Base-by-base conservation (phyloP, 2,329 filamentous ascomycete species). In the Emericellopsis atlantica region DNA sequence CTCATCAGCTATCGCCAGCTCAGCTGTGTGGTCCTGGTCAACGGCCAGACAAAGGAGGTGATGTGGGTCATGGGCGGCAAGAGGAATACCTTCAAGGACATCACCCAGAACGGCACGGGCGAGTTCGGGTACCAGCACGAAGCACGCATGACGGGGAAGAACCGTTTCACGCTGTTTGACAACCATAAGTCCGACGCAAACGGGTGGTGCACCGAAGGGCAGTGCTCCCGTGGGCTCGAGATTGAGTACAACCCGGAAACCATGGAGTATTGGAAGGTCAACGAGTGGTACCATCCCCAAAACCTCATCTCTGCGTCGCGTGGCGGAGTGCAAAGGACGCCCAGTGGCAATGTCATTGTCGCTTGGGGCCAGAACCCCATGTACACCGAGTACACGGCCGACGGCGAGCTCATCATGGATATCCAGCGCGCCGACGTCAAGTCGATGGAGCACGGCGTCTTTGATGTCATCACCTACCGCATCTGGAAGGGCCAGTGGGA, bases 81-180 rank as follows among this genome's bases (percentile, higher is more conserved):
- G 24, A 40, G 49, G 21, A 62, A 57, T 43, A 49, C 55, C 35
- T 64, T 63, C 42, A 11, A 29, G 11, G 61, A 64, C 40, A 40
- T 61, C 2, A 57, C 53, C 26, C 52, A 43, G 12, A 47, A 42
- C 4, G 39, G 39, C 32, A 57, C 59, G 6, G 59, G 55, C 24
- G 50, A 58, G 44, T 61, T 64, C 46, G 49, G 50, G 39, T 62
- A 58, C 54, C 60, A 64, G 46, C 61, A 64, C 45, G 58, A 64
- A 40, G 59, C 56, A 5, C 54, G 54, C 18, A 50, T 59, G 44
- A 49, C 50, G 47, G 50, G 39, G 5, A 24, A 48, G 33, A 45
- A 51, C 40, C 53, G 54, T 31, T 47, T 63, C 41, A 57, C 55
- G 39, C 51, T 64, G 36, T 64, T 64, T 42, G 59, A 64, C 49